phyloP scores from a whole-genome alignment of 441 rosid species.

The Metrosideros polymorpha region DNA sequence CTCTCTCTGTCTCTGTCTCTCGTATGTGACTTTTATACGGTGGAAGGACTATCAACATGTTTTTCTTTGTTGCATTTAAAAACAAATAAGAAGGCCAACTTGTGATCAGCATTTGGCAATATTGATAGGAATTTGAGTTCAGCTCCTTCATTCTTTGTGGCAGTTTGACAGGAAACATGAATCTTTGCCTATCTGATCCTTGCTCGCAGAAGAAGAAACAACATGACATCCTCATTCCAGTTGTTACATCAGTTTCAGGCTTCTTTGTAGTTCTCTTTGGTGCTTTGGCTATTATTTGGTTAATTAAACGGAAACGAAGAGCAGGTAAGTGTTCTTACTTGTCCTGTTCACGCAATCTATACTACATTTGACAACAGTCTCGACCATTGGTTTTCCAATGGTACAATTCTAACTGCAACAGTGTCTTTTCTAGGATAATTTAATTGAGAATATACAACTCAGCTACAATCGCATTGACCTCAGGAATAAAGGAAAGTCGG shows the following conservation, averaged over 20 bases:
- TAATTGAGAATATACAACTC: not conserved
- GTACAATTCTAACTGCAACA: too few relatives aligned
- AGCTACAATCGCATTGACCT: not conserved
- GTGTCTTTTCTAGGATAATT: too few relatives aligned
- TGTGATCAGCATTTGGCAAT: not conserved
- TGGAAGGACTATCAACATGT: not conserved
- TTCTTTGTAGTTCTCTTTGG: not conserved
- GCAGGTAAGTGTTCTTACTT: not conserved
- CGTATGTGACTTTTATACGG: not conserved
- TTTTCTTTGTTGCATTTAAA: not conserved
- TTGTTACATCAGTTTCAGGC: not conserved
- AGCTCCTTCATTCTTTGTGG: not conserved
- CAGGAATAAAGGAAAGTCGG: not conserved
- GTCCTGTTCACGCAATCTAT: not conserved
- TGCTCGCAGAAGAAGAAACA: not conserved
- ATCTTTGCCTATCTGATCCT: not conserved
- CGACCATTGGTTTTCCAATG: not conserved
- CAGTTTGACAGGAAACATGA: not conserved
- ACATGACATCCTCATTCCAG: not conserved
- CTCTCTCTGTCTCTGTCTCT: not conserved
- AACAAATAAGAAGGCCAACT: not conserved
- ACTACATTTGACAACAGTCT: not conserved
- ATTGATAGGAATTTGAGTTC: not conserved
- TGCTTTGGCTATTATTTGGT: not conserved
- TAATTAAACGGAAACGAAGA: not conserved